Conservation (phyloP, 192 early-diverging fungal genomes). For the Kickxella alabastrina region DNA sequence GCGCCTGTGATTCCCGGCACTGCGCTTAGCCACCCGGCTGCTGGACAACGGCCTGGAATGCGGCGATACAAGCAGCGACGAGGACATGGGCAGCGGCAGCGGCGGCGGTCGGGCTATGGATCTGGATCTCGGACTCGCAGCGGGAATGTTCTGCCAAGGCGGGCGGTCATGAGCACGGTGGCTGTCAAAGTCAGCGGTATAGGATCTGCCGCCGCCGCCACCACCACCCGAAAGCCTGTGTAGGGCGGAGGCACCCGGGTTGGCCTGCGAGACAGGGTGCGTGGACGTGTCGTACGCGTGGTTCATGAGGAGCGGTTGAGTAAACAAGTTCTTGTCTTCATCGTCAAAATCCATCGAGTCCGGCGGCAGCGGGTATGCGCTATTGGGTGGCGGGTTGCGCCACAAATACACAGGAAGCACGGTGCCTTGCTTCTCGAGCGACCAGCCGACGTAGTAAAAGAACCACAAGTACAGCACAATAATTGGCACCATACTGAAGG, state of each 20-base stretch:
- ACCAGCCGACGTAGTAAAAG: constrained; percentile 40
- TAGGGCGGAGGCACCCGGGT: no score
- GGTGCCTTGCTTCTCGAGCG: constrained; percentile 37
- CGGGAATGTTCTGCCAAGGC: no score
- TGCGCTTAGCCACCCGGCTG: not conserved
- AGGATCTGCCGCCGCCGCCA: no score
- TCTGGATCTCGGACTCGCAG: no score
- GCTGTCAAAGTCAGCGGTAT: not conserved
- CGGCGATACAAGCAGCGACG: constrained; percentile 1
- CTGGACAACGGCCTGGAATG: not conserved
- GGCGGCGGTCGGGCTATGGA: no score
- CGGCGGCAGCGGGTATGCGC: constrained; percentile 43
- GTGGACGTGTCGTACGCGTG: no score
- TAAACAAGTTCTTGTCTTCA: no score
- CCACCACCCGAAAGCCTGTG: no score
- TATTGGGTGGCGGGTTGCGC: constrained; percentile 44
- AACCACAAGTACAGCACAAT: constrained; percentile 40
- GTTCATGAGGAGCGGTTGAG: no score
- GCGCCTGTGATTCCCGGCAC: constrained; percentile 7
- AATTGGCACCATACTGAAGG: constrained; percentile 37
- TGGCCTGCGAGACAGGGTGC: no score
- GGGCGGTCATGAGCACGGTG: not conserved
- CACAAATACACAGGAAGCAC: constrained; percentile 40
- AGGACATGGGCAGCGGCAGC: not conserved
- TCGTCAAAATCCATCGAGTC: not conserved